A percentile compares a stretch with the other conserved stretches of the same genome.
Evolutionary conservation across 83 land plant species (phyloP).

Genomic region (Picea abies): DNA sequence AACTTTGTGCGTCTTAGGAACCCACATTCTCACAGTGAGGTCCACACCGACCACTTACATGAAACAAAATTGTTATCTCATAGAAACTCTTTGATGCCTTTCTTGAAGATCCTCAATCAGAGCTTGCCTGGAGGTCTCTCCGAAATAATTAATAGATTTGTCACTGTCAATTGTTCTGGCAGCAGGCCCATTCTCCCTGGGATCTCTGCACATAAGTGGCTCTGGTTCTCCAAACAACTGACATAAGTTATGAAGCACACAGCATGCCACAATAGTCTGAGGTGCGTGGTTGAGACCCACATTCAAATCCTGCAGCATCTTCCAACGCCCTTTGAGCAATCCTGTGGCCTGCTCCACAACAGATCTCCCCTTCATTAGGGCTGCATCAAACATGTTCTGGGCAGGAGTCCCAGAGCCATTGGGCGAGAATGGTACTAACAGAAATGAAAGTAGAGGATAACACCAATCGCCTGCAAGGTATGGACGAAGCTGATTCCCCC

Average conservation of each 20-base stretch:
- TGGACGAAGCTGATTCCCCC: slow-evolving; percentile 59
- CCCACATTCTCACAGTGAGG: no score
- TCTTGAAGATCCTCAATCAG: slow-evolving; percentile 59
- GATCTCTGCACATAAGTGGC: slow-evolving; percentile 40
- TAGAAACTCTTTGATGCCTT: slow-evolving; percentile 45
- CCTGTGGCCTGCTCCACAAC: slow-evolving; percentile 63
- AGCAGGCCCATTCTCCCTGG: slow-evolving; percentile 44
- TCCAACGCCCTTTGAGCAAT: slow-evolving; percentile 73
- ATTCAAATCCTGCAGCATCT: slow-evolving; percentile 68
- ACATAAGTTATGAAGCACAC: slow-evolving; percentile 76
- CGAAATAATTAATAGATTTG: slow-evolving; percentile 47
- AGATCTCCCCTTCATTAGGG: slow-evolving; percentile 49
- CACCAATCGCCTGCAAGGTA: slow-evolving; percentile 66
- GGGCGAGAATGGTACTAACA: slow-evolving; percentile 58
- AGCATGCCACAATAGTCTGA: slow-evolving; percentile 74
- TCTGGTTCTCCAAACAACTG: slow-evolving; percentile 69
- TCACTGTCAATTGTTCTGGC: slow-evolving; percentile 62
- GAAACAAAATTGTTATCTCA: slow-evolving; percentile 9
- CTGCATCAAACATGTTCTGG: slow-evolving; percentile 58
- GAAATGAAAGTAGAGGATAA: slow-evolving; percentile 61
- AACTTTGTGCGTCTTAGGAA: no score
- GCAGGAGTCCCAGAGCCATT: slow-evolving; percentile 32
- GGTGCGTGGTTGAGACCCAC: slow-evolving; percentile 71
- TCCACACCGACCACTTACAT: no score
- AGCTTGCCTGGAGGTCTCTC: slow-evolving; percentile 61